phyloP scores from a whole-genome alignment of 805 yeast species.

The Blastobotrys attinorum region DNA sequence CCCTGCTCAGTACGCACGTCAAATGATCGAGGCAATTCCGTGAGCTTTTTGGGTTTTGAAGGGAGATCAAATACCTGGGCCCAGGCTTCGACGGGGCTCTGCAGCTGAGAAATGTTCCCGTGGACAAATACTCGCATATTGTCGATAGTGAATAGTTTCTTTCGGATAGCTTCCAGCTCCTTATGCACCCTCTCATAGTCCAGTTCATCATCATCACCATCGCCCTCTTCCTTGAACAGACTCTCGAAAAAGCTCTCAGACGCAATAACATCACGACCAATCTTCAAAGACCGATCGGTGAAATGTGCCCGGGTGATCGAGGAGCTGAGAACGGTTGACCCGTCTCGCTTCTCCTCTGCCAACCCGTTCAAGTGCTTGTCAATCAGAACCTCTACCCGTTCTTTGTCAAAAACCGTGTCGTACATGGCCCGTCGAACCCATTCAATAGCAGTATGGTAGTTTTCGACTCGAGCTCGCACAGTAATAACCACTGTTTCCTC shows the following conservation, averaged over 20 bases:
- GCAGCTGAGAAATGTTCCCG: slow-evolving; percentile 55
- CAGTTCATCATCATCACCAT: slow-evolving; percentile 44
- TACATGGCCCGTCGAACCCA: slow-evolving; percentile 69
- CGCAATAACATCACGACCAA: slow-evolving; percentile 55
- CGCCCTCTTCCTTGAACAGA: slow-evolving; percentile 31
- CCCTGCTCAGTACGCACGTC: slow-evolving; percentile 54
- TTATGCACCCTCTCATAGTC: slow-evolving; percentile 38
- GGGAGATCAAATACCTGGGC: slow-evolving; percentile 23
- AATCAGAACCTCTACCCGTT: slow-evolving; percentile 57
- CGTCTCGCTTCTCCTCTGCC: slow-evolving; percentile 58
- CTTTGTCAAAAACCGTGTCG: slow-evolving; percentile 61
- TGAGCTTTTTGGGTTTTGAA: not conserved
- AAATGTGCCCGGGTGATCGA: slow-evolving; percentile 46
- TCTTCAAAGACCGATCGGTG: slow-evolving; percentile 53
- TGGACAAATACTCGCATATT: slow-evolving; percentile 61
- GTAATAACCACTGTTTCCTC: slow-evolving; percentile 59
- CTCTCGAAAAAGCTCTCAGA: slow-evolving; percentile 52
- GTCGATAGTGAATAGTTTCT: slow-evolving; percentile 43
- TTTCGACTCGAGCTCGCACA: slow-evolving; percentile 50
- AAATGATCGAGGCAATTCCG: slow-evolving; percentile 34
- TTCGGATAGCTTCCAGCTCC: slow-evolving; percentile 46
- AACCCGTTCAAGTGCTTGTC: slow-evolving; percentile 53
- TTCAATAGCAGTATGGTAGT: slow-evolving; percentile 60
- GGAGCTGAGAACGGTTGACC: slow-evolving; percentile 57
- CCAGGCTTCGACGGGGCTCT: slow-evolving; percentile 58